Conservation (phyloP, 2,329 filamentous ascomycete genomes). For the Fusarium buharicum region DNA sequence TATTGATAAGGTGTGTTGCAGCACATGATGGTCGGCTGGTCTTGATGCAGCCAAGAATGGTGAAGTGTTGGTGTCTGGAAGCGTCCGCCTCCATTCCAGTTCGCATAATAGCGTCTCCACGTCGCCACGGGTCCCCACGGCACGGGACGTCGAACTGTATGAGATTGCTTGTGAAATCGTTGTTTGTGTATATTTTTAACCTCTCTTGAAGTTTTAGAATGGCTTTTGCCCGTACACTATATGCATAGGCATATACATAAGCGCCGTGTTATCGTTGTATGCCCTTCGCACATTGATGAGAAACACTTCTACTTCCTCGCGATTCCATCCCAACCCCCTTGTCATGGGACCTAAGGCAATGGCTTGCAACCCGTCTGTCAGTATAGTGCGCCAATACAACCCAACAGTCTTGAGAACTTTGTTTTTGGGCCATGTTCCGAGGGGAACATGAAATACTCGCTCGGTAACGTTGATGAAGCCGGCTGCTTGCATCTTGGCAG, state of each 20-base stretch:
- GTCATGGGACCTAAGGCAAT: constrained; percentile 64
- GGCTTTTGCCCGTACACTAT: constrained; percentile 66
- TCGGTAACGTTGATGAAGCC: constrained; percentile 65
- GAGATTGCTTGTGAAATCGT: not conserved
- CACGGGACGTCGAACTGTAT: not conserved
- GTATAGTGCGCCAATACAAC: constrained; percentile 61
- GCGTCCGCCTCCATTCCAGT: constrained; percentile 13
- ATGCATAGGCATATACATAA: constrained; percentile 66
- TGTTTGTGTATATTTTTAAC: constrained; percentile 3
- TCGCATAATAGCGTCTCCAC: constrained; percentile 14
- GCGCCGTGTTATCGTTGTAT: constrained; percentile 57
- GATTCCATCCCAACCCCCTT: constrained; percentile 59
- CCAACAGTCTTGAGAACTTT: constrained; percentile 62
- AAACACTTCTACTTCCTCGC: constrained; percentile 60
- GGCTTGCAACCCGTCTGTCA: constrained; percentile 62
- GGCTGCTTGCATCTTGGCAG: constrained; percentile 59
- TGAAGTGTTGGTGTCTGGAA: constrained; percentile 6
- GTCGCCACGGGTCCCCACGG: constrained; percentile 2
- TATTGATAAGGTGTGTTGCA: constrained; percentile 1
- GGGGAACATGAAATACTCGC: constrained; percentile 61
- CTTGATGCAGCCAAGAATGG: not conserved
- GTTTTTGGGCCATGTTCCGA: constrained; percentile 65
- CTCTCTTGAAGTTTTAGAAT: constrained; percentile 10
- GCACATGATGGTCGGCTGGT: not conserved
- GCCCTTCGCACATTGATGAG: constrained; percentile 60